Evolutionary conservation across 495 filamentous ascomycete species (phyloP).

Genomic region (Lasiosphaeriaceae sp.): DNA sequence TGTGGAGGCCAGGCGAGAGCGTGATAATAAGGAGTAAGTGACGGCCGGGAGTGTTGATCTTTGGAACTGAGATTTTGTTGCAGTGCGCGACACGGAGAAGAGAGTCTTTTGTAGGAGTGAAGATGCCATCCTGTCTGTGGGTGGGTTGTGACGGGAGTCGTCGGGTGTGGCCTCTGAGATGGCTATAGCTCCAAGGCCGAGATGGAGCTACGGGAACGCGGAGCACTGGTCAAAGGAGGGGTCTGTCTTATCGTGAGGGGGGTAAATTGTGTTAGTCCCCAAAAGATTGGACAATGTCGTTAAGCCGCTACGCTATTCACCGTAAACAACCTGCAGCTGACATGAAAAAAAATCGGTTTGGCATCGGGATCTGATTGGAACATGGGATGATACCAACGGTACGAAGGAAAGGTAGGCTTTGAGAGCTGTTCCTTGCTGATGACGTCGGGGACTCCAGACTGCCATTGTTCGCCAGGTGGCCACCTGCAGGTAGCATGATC

Average conservation of each 20-base stretch:
- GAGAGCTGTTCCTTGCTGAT: no score
- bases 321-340: no score
- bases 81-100: constrained; percentile 26
- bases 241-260: neutral
- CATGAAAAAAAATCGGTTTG: no score
- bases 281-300: no score
- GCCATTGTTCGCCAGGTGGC: no score
- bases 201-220: neutral
- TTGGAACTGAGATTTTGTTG: constrained; percentile 32
- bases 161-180: no score
- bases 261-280: no score
- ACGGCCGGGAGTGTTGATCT: constrained; percentile 32
- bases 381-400: no score
- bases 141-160: neutral
- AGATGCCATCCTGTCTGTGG: constrained; percentile 14
- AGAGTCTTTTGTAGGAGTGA: constrained; percentile 32
- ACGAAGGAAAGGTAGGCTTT: no score
- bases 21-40: constrained; percentile 8
- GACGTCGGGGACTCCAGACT: neutral
- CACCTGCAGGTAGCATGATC: neutral
- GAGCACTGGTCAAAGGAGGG: neutral
- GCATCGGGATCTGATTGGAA: no score
- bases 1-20: constrained; percentile 38
- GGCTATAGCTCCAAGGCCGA: no score
- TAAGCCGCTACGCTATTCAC: no score